Evolutionary conservation across 2,329 filamentous ascomycete genomes (phyloP).

Genomic region (Exophiala viscosa): DNA sequence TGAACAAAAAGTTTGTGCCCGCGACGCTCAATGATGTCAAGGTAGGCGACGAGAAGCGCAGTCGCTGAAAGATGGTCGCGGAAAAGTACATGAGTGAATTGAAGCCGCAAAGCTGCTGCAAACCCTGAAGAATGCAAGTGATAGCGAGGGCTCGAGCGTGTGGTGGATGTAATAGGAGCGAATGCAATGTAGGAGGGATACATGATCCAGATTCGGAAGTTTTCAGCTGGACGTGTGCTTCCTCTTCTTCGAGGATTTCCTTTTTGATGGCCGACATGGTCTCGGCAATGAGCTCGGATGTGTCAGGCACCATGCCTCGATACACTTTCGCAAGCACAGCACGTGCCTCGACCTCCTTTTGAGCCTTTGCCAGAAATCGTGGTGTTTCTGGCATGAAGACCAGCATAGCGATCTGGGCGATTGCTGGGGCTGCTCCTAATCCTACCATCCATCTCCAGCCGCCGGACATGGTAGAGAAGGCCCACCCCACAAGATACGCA

Average conservation of each 20-base stretch:
- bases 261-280: conserved; percentile 67
- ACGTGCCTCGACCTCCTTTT: conserved; percentile 59
- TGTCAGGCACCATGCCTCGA: conserved; percentile 39
- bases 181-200: conserved; percentile 37
- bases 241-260: conserved; percentile 69
- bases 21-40: conserved; percentile 77
- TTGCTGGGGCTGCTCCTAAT: conserved; percentile 72
- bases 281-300: conserved; percentile 50
- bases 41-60: conserved; percentile 75
- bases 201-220: conserved; percentile 2
- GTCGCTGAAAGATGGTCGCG: conserved; percentile 72
- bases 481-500: conserved; percentile 80
- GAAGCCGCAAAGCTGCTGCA: conserved; percentile 87
- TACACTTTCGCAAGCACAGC: conserved; percentile 64
- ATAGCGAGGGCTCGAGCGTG: conserved; percentile 67
- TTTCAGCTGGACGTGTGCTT: conserved; percentile 34
- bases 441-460: conserved; percentile 94
- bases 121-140: conserved; percentile 77
- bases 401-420: conserved; percentile 66
- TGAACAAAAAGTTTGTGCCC: conserved; percentile 77
- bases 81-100: conserved; percentile 94
- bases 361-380: conserved; percentile 74
- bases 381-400: conserved; percentile 81
- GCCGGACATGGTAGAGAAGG: conserved; percentile 56
- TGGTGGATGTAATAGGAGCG: conserved; percentile 27